Conservation (phyloP, 2,329 filamentous ascomycete species). For the Volutella citrinella region DNA sequence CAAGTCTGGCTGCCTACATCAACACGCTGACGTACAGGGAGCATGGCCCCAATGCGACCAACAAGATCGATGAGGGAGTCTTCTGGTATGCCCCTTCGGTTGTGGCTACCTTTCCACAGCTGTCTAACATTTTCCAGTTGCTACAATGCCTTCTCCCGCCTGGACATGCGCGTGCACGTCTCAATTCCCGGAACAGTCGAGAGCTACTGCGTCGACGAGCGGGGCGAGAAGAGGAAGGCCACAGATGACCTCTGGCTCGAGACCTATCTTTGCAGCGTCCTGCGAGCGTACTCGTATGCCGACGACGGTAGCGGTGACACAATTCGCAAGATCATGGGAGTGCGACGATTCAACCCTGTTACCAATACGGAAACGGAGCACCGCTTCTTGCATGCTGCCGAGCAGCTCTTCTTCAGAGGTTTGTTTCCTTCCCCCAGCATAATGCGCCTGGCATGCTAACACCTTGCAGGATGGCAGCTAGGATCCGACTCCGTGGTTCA, state of each 20-base stretch:
- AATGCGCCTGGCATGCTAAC: constrained; percentile 14
- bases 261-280: constrained; percentile 92
- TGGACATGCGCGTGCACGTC: constrained; percentile 98
- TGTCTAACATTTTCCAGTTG: constrained; percentile 49
- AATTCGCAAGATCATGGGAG: constrained; percentile 96
- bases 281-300: constrained; percentile 93
- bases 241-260: constrained; percentile 96
- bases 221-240: constrained; percentile 89
- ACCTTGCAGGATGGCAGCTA: constrained; percentile 74
- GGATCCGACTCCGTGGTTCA: constrained; percentile 97
- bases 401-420: constrained; percentile 94
- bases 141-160: constrained; percentile 97
- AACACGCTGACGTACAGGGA: constrained; percentile 94
- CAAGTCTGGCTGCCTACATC: constrained; percentile 95
- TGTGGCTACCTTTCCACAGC: constrained; percentile 26
- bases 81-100: constrained; percentile 67
- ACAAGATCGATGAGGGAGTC: constrained; percentile 89
- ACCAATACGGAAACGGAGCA: constrained; percentile 98
- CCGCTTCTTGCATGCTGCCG: constrained; percentile 89
- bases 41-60: constrained; percentile 64
- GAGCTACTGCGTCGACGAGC: constrained; percentile 95
- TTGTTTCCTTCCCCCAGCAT: constrained; percentile 17
- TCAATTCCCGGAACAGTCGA: constrained; percentile 96
- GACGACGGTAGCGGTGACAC: constrained; percentile 92
- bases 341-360: constrained; percentile 93